A percentile compares a stretch with the other conserved stretches of the same genome.
phyloP scores from a whole-genome alignment of 345 rosid species.

The Euphorbia tirucalli region DNA sequence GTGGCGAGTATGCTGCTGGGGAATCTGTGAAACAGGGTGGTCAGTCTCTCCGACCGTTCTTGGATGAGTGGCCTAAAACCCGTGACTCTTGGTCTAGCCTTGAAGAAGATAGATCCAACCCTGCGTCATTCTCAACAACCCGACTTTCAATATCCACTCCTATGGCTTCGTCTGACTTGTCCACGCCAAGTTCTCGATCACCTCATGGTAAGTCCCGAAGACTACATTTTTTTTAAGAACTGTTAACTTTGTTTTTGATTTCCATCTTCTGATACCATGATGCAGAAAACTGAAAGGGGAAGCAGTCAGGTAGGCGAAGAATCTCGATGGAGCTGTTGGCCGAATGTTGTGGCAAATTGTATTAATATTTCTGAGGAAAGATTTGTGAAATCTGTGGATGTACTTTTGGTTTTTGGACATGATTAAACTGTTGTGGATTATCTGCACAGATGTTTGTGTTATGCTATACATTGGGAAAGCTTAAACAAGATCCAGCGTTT shows the following conservation, averaged over 20 bases:
- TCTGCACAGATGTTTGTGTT: slow-evolving; percentile 8
- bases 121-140: slow-evolving; percentile 43
- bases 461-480: slow-evolving; percentile 7
- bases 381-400: background rate
- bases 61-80: slow-evolving; percentile 54
- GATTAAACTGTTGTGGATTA: slow-evolving; percentile 7
- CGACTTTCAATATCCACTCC: slow-evolving; percentile 60
- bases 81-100: slow-evolving; percentile 45
- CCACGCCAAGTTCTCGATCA: slow-evolving; percentile 39
- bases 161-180: slow-evolving; percentile 42
- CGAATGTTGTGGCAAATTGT: background rate
- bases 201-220: slow-evolving; percentile 34
- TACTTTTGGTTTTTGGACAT: background rate
- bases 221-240: background rate
- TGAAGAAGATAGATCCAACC: slow-evolving; percentile 43
- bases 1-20: slow-evolving; percentile 25
- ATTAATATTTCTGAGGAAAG: too few relatives aligned
- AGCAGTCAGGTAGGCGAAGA: background rate
- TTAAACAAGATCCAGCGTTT: slow-evolving; percentile 2
- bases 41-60: slow-evolving; percentile 55
- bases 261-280: background rate
- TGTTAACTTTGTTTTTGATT: slow-evolving; percentile 2
- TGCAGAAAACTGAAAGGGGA: slow-evolving; percentile 32
- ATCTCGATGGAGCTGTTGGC: background rate
- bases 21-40: slow-evolving; percentile 36